A percentile compares a stretch with the other conserved stretches of the same genome.
Conservation (phyloP, 2,329 filamentous ascomycete species). For the Claviceps africana region DNA sequence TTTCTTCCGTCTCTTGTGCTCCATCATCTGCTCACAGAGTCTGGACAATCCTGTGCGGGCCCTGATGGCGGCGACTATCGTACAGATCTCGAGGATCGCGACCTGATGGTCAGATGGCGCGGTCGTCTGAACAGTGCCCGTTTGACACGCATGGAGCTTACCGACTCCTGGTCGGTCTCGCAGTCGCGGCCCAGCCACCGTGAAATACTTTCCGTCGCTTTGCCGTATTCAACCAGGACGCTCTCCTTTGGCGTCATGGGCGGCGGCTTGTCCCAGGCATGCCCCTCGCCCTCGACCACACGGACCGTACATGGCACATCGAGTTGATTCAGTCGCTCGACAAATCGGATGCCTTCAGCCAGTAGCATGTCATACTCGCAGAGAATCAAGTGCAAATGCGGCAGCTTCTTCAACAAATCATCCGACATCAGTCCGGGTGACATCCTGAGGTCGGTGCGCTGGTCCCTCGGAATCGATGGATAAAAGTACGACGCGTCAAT, state of each 20-base stretch:
- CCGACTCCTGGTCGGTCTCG: constrained; percentile 23
- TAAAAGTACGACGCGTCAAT: constrained; percentile 50
- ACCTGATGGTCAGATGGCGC: constrained; percentile 17
- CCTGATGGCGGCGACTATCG: too few species aligned
- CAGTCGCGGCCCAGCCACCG: constrained; percentile 26
- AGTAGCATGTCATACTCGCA: constrained; percentile 56
- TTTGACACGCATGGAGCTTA: constrained; percentile 21
- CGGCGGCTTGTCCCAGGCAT: constrained; percentile 35
- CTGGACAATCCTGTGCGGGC: too few species aligned
- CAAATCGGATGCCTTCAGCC: constrained; percentile 45
- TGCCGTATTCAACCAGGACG: constrained; percentile 31
- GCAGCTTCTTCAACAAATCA: constrained; percentile 35
- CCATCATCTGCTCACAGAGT: background rate
- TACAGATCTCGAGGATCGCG: constrained; percentile 16
- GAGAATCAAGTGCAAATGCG: constrained; percentile 42
- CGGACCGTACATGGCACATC: constrained; percentile 24
- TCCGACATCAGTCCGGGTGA: constrained; percentile 44
- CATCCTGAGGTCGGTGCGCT: constrained; percentile 38
- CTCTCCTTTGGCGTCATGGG: constrained; percentile 30
- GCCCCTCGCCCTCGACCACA: constrained; percentile 31
- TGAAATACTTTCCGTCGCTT: constrained; percentile 26
- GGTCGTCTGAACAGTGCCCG: constrained; percentile 18
- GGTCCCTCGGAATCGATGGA: constrained; percentile 29
- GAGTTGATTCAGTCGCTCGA: constrained; percentile 34
- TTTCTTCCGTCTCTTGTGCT: background rate